Percentiles rank a stretch among this genome's conserved stretches.
These are phyloP conservation scores for Nepenthes gracilis DNA, from an alignment of 148 eudicot genomes.

Conservation along the genomic window DNA sequence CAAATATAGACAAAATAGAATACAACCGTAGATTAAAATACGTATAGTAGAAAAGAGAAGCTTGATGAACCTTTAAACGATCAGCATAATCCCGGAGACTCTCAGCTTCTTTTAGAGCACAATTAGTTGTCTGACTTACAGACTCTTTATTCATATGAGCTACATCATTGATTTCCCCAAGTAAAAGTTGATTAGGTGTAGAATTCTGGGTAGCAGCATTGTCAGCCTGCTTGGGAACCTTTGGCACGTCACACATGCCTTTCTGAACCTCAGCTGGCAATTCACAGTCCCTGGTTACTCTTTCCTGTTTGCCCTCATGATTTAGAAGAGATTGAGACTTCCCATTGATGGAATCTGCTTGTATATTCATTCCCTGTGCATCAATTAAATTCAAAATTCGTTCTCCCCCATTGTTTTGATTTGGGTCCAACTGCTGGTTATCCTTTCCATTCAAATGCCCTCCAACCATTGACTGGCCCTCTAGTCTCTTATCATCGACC, in stretches of 20 bases:
- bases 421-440: constrained; percentile 2
- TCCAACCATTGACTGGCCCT: neutral
- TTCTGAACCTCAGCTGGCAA: constrained; percentile 2
- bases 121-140: neutral
- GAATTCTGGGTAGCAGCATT: neutral
- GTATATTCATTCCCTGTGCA: neutral
- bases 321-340: constrained; percentile 10
- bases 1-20: neutral
- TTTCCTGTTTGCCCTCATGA: constrained; percentile 14
- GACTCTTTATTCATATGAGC: neutral
- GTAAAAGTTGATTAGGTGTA: neutral
- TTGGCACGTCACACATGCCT: neutral
- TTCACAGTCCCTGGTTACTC: constrained; percentile 4
- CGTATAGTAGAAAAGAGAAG: constrained; percentile 1
- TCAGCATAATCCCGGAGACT: constrained; percentile 34
- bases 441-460: neutral
- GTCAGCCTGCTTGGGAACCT: neutral
- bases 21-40: neutral
- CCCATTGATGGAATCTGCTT: constrained; percentile 10
- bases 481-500: constrained; percentile 5
- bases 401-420: constrained; percentile 2
- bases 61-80: constrained; percentile 25
- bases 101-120: constrained; percentile 33
- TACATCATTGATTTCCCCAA: neutral
- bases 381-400: constrained; percentile 9